Evolutionary conservation across 768 basidiomycete genomes (phyloP).

Genomic region (Suillus ampliporus): DNA sequence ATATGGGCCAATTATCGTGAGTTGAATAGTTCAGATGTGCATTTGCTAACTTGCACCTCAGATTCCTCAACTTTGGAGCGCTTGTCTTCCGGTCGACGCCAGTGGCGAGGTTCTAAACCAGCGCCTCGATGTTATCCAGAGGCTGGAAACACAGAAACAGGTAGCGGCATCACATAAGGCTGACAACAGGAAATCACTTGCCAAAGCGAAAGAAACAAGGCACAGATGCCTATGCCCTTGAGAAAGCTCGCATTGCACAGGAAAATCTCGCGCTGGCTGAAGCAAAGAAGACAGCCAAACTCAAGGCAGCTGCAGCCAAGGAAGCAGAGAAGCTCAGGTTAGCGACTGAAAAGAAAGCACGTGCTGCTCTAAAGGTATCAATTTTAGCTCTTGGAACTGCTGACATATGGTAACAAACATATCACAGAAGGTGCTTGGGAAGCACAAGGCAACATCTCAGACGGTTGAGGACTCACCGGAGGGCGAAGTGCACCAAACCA

Average conservation of each 20-base stretch:
- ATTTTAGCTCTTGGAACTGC: not conserved
- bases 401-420: too few species aligned
- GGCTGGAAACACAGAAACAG: conserved; percentile 8
- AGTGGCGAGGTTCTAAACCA: not conserved
- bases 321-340: too few species aligned
- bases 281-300: not conserved
- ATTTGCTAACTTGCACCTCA: not conserved
- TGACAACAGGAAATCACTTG: conserved; percentile 1
- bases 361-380: not conserved
- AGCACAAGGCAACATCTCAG: too few species aligned
- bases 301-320: too few species aligned
- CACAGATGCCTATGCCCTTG: not conserved
- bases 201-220: conserved; percentile 3
- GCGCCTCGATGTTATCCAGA: not conserved
- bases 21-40: conserved; percentile 5
- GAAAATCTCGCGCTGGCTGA: not conserved
- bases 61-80: conserved; percentile 37
- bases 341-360: too few species aligned
- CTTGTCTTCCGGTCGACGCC: conserved; percentile 13
- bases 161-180: conserved; percentile 1
- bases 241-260: not conserved
- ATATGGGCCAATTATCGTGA: conserved; percentile 35
- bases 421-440: too few species aligned
- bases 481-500: too few species aligned
- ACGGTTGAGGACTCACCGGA: too few species aligned